Evolutionary conservation across 176 grass and related monocot species (phyloP), one percentile per base, ranked within the genome.

Genomic region (Juncus effusus): DNA sequence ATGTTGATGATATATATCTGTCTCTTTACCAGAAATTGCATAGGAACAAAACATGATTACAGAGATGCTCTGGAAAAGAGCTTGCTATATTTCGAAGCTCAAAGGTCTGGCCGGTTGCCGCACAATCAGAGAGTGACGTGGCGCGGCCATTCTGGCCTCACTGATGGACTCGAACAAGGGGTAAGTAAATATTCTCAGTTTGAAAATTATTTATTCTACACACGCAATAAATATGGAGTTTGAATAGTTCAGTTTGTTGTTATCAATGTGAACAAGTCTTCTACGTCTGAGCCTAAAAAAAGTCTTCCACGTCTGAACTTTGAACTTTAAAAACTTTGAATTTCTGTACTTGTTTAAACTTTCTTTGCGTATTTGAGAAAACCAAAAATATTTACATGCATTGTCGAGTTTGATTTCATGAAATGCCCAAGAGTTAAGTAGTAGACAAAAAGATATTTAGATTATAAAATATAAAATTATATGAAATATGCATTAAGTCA

Each of bases 51-150:
- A 7, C 83, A 81, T 61, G 77, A 96, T 82, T 96, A 96, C 70
- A 76, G 61, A 60, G 74, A 79, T 51, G 92, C 87, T 42, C 64
- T 96, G 57, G 74, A 74, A 3, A 96, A 83, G 84, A 96, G 92
- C 79, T 78, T 91, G 61, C 84, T 96, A 74, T 96, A 96, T 82
- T 96, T 91, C 70, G 92, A 96, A 82, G 87, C 85, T 49, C 92
- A 96, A 83, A 81, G 92, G 13, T 96, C 92, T 42, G 87, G 92
- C 11, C 87, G 77, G 13, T 76, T 96, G 13, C 92, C 92, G 36
- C 54, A 96, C 82, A 73, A 84, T 39, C 92, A 96, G 73, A 87
- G 92, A 40, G 82, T 96, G 7, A 14, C 77, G 0, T 91, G 92
- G 92, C 92, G 92, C 50, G 77, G 84, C 76, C 84, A 96, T 77